phyloP scores from a whole-genome alignment of 1,284 basidiomycete genomes.

The Marasmius oreades region DNA sequence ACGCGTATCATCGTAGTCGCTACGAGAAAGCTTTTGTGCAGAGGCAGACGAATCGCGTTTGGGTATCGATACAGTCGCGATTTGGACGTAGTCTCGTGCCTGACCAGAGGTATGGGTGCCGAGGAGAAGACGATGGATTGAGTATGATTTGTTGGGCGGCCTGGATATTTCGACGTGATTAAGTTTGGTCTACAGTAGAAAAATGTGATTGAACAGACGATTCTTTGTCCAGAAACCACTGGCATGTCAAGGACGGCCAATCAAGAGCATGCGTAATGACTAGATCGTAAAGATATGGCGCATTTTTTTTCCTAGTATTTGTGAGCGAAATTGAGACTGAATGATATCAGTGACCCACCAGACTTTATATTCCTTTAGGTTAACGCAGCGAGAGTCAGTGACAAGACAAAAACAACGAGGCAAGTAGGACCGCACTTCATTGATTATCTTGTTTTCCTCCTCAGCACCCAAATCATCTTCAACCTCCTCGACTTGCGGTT shows the following conservation, averaged over 20 bases:
- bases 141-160: constrained; percentile 87
- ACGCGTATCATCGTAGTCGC: constrained; percentile 90
- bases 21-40: constrained; percentile 72
- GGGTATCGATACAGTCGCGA: constrained; percentile 92
- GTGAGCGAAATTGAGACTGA: too few relatives aligned
- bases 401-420: constrained; percentile 7
- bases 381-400: constrained; percentile 5
- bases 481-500: constrained; percentile 66
- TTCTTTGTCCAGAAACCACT: constrained; percentile 99
- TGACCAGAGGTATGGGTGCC: constrained; percentile 98
- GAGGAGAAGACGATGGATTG: constrained; percentile 88
- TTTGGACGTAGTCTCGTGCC: constrained; percentile 94
- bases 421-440: constrained; percentile 63
- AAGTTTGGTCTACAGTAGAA: constrained; percentile 1
- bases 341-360: constrained; percentile 43
- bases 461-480: constrained; percentile 81
- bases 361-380: constrained; percentile 74
- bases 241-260: constrained; percentile 97
- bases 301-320: constrained; percentile 86
- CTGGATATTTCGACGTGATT: constrained; percentile 31
- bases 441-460: constrained; percentile 89
- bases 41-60: constrained; percentile 62
- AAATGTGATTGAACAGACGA: constrained; percentile 49
- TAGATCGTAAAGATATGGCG: constrained; percentile 95
- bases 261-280: constrained; percentile 97